Evolutionary conservation across 2,329 filamentous ascomycete genomes (phyloP).

Genomic region (Hypoxylon sp.): DNA sequence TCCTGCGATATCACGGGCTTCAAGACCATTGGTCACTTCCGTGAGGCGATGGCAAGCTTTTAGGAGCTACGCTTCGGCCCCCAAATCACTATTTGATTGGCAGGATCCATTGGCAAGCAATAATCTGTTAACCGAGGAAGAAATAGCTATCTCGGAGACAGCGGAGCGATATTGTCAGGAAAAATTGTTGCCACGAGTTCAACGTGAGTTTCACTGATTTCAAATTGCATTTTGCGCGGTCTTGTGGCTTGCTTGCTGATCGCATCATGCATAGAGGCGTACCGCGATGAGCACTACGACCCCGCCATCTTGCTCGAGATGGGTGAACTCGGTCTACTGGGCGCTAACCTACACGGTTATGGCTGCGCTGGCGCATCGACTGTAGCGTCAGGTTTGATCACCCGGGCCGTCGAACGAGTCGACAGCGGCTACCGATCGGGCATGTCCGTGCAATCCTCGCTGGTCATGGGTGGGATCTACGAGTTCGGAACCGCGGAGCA

Average conservation of each 20-base stretch:
- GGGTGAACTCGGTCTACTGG: slow-evolving; percentile 89
- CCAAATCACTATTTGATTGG: slow-evolving; percentile 77
- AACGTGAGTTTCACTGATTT: slow-evolving; percentile 73
- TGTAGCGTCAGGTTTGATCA: slow-evolving; percentile 89
- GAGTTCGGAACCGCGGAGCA: slow-evolving; percentile 88
- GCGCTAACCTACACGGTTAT: slow-evolving; percentile 86
- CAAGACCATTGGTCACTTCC: slow-evolving; percentile 30
- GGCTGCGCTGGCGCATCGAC: slow-evolving; percentile 88
- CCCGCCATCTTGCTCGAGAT: slow-evolving; percentile 87
- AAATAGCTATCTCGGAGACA: slow-evolving; percentile 87
- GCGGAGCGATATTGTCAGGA: slow-evolving; percentile 96
- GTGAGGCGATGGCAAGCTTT: slow-evolving; percentile 26
- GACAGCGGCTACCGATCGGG: slow-evolving; percentile 92
- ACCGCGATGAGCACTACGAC: slow-evolving; percentile 87
- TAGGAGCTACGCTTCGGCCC: slow-evolving; percentile 44
- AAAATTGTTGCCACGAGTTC: slow-evolving; percentile 80
- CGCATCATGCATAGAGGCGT: slow-evolving; percentile 43
- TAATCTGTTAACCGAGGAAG: slow-evolving; percentile 86
- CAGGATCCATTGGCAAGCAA: slow-evolving; percentile 82
- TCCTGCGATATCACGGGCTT: slow-evolving; percentile 35
- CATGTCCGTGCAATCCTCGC: slow-evolving; percentile 91
- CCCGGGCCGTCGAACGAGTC: slow-evolving; percentile 87
- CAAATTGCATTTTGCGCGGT: background rate
- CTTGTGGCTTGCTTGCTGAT: slow-evolving; percentile 23
- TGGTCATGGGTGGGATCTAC: slow-evolving; percentile 93